Base-by-base conservation (phyloP, 2,329 filamentous ascomycete species). In the Paecilomyces sp. region DNA sequence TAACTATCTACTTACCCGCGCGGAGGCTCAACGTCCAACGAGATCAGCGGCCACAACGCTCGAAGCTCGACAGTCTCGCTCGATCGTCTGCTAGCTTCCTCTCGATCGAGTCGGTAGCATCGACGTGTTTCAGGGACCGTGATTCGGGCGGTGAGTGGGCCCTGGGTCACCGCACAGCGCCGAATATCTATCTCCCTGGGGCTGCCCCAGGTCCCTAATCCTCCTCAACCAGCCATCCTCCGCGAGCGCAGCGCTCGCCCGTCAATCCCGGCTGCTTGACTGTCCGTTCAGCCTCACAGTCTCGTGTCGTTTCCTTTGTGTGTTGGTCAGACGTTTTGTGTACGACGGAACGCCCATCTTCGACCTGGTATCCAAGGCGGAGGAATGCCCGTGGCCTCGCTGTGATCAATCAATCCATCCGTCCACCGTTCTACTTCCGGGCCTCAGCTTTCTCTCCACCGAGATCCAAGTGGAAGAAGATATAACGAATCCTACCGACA, bases 301-400 rank as follows among this genome's bases (percentile, higher is more conserved):
- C 56, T 30, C 51, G 24, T 25, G 50, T 62, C 55, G 24, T 36
- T 54, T 67, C 65, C 65, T 63, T 62, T 66, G 66, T 66, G 64
- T 68, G 66, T 65, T 68, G 67, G 65, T 67, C 64, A 65, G 64
- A 64, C 61, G 65, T 67, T 64, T 64, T 65, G 64, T 65, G 62
- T 61, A 65, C 62, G 61, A 61, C 64, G 58, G 61, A 53, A 34
- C 53, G 57, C 59, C 54, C 31, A 25, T 25, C 51, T 53, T 53
- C 28, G 25, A 28, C 31, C 51, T 30, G 51, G 18, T 53, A 53
- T 30, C 41, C 15, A 6, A 53, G 51, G 22, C 22, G 24, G 51
- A 53, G 51, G 9, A 53, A 53, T 53, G 51, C 12, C 15, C 5
- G 18, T 24, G 22, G 22, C 9, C 22, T 53, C 51, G 9, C 22